Evolutionary conservation across 1,284 basidiomycete genomes (phyloP), one percentile per base, ranked within the genome.

Genomic region (Abortiporus biennis): DNA sequence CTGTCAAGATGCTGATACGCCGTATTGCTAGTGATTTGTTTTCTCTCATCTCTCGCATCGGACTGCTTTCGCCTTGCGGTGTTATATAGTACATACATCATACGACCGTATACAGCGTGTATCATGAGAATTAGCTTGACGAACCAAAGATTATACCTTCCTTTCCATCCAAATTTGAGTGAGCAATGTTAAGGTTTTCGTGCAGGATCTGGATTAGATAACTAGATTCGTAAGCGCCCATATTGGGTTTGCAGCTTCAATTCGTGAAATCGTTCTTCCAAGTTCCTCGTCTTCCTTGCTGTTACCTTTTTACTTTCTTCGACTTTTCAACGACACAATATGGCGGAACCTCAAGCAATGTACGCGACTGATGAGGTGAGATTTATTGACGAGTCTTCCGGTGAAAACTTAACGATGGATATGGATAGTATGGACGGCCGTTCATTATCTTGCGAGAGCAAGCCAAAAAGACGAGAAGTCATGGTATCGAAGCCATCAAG

Each of bases 381-480:
- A 9, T 11, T 9, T 6, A 17, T 15, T 3, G 17, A 3, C n/a
- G 17, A 1, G 9, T 19, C 11, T 21, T 36, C 50, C 57, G n/a
- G 59, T 36, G 50, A 15, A 21, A 17, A 15, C 27, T 29, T 9
- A 29, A 29, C 27, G 29, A 27, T 35, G 27, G 27, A 29, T 9
- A 29, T 38, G 13, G 50, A 6, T 52, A 95, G 91, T 96, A 94
- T 66, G 93, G 94, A 36, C 75, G 93, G 37, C 95, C 95, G 20
- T 98, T 98, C 67, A 97, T 99, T 64, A 95, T 99, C 64, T 78
- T 97, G 47, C 80, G 93, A 36, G 95, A 99, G 59, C 95, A 99
- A 66, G 85, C 76, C 47, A 97, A 71, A 68, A 98, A 96, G 76
- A 97, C 92, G 16, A 81, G 95, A 58, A 85, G 79, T 33, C 93